phyloP scores from a whole-genome alignment of 2,329 filamentous ascomycete species.

The Nemania diffusa region DNA sequence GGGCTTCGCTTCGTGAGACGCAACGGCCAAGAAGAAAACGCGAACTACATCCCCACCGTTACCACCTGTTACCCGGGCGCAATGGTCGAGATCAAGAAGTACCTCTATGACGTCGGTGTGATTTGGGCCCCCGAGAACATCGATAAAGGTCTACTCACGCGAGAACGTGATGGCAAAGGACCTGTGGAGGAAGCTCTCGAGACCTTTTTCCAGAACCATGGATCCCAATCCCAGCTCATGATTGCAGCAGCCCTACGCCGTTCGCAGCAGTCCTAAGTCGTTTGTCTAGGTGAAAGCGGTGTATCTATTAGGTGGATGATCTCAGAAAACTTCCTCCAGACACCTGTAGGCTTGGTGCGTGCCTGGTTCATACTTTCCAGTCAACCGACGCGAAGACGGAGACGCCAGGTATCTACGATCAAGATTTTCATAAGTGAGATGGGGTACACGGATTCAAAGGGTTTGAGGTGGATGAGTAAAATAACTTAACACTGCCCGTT shows the following conservation, averaged over 20 bases:
- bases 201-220: background rate
- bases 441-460: constrained; percentile 1
- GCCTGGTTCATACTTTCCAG: constrained; percentile 11
- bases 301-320: constrained; percentile 10
- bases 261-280: background rate
- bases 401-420: background rate
- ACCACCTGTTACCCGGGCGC: constrained; percentile 5
- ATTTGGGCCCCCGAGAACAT: constrained; percentile 15
- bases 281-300: background rate
- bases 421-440: constrained; percentile 6
- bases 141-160: constrained; percentile 14
- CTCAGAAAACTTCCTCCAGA: background rate
- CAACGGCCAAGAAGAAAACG: constrained; percentile 1
- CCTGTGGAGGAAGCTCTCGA: constrained; percentile 18
- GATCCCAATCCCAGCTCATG: background rate
- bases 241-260: background rate
- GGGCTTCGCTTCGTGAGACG: constrained; percentile 22
- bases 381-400: background rate
- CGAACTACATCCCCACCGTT: background rate
- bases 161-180: constrained; percentile 1
- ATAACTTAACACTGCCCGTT: constrained; percentile 1
- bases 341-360: constrained; percentile 1
- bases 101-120: constrained; percentile 14
- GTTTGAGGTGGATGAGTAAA: constrained; percentile 1
- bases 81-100: constrained; percentile 26